Conservation (phyloP, 305 asterid species). For the Fraxinus platypoda region DNA sequence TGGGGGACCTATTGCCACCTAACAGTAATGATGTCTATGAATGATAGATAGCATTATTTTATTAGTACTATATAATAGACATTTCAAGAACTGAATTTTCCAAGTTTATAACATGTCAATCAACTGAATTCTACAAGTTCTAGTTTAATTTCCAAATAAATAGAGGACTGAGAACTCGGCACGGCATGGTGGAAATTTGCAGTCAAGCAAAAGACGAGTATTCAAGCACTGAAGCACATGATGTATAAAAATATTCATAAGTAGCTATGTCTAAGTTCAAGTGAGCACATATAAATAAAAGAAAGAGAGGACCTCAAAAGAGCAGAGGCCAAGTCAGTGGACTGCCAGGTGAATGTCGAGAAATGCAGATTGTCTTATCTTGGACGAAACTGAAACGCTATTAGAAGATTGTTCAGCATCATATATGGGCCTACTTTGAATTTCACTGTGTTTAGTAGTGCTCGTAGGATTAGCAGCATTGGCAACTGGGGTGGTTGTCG, state of each 20-base stretch:
- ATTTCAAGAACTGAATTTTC: neutral
- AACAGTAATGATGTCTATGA: too few species aligned
- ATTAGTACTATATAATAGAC: neutral
- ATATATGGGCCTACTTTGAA: constrained; percentile 23
- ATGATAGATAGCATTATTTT: too few species aligned
- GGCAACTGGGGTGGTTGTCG: constrained; percentile 24
- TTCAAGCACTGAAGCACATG: neutral
- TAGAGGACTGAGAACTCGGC: neutral
- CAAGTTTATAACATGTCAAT: neutral
- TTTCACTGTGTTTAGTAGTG: constrained; percentile 21
- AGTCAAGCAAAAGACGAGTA: neutral
- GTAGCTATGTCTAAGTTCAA: neutral
- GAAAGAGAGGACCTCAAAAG: constrained; percentile 51
- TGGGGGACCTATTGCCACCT: too few species aligned
- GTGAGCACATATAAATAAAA: neutral
- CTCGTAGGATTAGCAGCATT: constrained; percentile 24
- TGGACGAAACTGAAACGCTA: constrained; percentile 24
- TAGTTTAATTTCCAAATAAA: neutral
- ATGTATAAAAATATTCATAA: neutral
- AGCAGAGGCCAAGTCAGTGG: constrained; percentile 68
- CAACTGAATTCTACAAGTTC: neutral
- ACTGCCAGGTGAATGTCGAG: constrained; percentile 59
- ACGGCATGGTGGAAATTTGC: neutral
- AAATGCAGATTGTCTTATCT: constrained; percentile 56
- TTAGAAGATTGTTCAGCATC: constrained; percentile 23